Evolutionary conservation across 306 rosid genomes (phyloP).

Genomic region (Hippophae rhamnoides): DNA sequence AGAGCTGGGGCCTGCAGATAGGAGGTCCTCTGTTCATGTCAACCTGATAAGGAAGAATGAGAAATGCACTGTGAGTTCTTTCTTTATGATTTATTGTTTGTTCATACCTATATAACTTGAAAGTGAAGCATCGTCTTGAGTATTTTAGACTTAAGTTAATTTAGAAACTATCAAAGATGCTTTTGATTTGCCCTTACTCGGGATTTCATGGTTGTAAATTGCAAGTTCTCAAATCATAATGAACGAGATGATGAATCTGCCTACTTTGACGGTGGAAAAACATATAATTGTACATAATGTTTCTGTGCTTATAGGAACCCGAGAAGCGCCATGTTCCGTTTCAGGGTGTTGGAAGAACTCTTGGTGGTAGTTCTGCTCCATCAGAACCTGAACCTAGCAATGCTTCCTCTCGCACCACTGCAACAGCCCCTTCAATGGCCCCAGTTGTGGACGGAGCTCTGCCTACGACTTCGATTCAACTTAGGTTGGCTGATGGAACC

Average conservation of each 20-base stretch:
- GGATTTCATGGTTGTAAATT: too few species aligned
- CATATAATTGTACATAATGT: too few species aligned
- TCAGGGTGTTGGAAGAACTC: conserved; percentile 93
- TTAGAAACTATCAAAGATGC: too few species aligned
- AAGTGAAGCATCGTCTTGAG: too few species aligned
- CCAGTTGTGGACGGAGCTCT: conserved; percentile 59
- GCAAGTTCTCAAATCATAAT: too few species aligned
- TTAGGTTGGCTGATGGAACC: conserved; percentile 88
- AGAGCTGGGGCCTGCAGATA: conserved; percentile 86
- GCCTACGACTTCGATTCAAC: conserved; percentile 77
- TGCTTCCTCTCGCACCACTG: conserved; percentile 27
- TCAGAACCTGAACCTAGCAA: conserved; percentile 30
- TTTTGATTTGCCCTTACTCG: too few species aligned
- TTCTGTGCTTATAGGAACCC: conserved; percentile 50
- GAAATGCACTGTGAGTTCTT: conserved; percentile 63
- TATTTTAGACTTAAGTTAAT: too few species aligned
- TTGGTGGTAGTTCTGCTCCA: conserved; percentile 72
- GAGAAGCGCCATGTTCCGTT: conserved; percentile 53
- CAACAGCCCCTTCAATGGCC: conserved; percentile 32
- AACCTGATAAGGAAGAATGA: conserved; percentile 79
- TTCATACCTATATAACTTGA: background rate
- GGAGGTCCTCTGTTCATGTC: conserved; percentile 70
- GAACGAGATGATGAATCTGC: too few species aligned
- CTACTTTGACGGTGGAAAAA: too few species aligned
- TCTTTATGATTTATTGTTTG: background rate